Evolutionary conservation across 257 asterid species (phyloP).

Genomic region (Pogostemon cablin): DNA sequence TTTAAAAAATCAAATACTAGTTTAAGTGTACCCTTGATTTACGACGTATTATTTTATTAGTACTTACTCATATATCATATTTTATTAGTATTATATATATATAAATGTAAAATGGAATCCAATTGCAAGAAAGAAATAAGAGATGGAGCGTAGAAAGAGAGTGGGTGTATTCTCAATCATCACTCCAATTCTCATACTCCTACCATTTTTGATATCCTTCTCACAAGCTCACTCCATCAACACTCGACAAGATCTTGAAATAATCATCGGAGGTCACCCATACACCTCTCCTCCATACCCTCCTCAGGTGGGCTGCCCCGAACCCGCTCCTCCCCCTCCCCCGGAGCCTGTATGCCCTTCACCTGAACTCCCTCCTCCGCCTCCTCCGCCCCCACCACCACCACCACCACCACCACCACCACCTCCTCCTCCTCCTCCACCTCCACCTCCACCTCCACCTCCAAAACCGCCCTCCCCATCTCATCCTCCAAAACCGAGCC

Average conservation of each 20-base stretch:
- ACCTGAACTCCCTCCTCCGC: not conserved
- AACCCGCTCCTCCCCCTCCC: slow-evolving; percentile 28
- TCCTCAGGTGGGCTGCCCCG: slow-evolving; percentile 25
- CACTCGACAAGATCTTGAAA: slow-evolving; percentile 39
- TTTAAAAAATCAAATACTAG: too few relatives aligned
- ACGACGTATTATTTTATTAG: too few relatives aligned
- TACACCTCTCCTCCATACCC: slow-evolving; percentile 27
- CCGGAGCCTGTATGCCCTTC: slow-evolving; percentile 20
- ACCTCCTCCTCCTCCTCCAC: slow-evolving; percentile 3
- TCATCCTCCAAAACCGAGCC: not conserved
- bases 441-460: not conserved
- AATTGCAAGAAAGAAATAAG: not conserved
- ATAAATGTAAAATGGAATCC: not conserved
- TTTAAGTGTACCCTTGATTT: too few relatives aligned
- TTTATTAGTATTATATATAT: not conserved
- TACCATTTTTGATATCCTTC: slow-evolving; percentile 26
- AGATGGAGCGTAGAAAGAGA: slow-evolving; percentile 33
- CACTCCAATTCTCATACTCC: slow-evolving; percentile 13
- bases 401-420: slow-evolving; percentile 15
- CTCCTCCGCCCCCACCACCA: not conserved
- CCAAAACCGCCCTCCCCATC: not conserved
- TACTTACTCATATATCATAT: too few relatives aligned
- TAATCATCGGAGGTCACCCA: slow-evolving; percentile 38
- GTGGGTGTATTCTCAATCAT: not conserved
- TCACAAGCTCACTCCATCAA: slow-evolving; percentile 21